phyloP scores from a whole-genome alignment of 163 green algal genomes.

The Chloromonas sp. region DNA sequence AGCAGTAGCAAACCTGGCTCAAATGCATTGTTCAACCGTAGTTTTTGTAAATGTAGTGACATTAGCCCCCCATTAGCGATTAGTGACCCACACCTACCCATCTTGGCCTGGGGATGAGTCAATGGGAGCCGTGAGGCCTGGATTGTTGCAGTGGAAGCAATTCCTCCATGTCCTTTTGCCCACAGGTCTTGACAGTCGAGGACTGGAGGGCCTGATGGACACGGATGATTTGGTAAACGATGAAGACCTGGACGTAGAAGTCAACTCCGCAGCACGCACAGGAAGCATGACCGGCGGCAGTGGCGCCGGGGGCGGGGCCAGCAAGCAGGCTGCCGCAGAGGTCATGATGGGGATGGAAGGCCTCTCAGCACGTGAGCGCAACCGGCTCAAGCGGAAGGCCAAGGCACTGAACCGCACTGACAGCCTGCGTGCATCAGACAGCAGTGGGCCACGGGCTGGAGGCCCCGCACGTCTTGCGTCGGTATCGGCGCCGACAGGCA shows the following conservation, averaged over 20 bases:
- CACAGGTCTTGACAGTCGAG: neutral
- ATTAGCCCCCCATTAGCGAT: neutral
- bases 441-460: neutral
- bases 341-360: slow-evolving; percentile 22
- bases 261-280: slow-evolving; percentile 1
- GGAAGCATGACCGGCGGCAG: neutral
- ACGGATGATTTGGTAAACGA: slow-evolving; percentile 62
- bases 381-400: slow-evolving; percentile 65
- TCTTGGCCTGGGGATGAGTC: neutral
- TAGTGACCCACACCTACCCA: neutral
- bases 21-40: neutral
- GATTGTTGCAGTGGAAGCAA: neutral
- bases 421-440: slow-evolving; percentile 3
- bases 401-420: slow-evolving; percentile 38
- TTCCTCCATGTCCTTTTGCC: neutral
- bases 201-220: slow-evolving; percentile 54
- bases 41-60: neutral
- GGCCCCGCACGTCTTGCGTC: no score
- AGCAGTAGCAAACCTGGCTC: no score
- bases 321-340: neutral
- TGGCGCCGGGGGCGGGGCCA: neutral
- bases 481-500: no score
- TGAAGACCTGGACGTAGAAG: slow-evolving; percentile 49
- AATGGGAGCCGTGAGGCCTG: neutral
- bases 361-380: slow-evolving; percentile 64